phyloP scores from a whole-genome alignment of 345 rosid species.

The Populus davidiana region DNA sequence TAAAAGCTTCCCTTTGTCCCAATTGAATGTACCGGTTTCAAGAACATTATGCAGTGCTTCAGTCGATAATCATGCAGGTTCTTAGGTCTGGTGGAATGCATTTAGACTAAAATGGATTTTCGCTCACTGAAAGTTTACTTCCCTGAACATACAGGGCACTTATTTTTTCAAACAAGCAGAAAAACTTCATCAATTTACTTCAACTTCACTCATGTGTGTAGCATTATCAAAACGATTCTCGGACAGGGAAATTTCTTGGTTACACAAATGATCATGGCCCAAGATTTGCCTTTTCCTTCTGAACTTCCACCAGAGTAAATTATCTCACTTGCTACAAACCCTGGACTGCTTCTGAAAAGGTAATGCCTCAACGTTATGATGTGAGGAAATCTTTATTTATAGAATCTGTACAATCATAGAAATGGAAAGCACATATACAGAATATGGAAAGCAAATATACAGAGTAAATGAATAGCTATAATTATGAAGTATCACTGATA shows the following conservation, averaged over 20 bases:
- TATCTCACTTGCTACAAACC: neutral
- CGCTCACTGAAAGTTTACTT: neutral
- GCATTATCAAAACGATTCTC: neutral
- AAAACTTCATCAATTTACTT: neutral
- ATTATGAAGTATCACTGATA: too few species aligned
- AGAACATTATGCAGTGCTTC: neutral
- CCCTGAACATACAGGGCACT: neutral
- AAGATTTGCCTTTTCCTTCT: neutral
- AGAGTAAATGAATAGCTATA: too few species aligned
- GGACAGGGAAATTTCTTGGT: neutral
- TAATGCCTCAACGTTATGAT: too few species aligned
- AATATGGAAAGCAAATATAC: too few species aligned
- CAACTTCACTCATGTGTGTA: conserved; percentile 1
- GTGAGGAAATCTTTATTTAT: too few species aligned
- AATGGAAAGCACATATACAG: too few species aligned
- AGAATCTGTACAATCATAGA: too few species aligned
- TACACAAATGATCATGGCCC: neutral
- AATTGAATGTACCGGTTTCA: neutral
- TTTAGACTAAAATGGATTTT: neutral
- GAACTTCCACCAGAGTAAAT: neutral
- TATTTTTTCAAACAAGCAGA: neutral
- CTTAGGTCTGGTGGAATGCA: neutral
- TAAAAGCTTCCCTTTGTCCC: too few species aligned
- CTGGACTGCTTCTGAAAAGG: neutral
- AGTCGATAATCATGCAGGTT: neutral